Conservation (phyloP, 805 yeast genomes). For the Pichia heedii region DNA sequence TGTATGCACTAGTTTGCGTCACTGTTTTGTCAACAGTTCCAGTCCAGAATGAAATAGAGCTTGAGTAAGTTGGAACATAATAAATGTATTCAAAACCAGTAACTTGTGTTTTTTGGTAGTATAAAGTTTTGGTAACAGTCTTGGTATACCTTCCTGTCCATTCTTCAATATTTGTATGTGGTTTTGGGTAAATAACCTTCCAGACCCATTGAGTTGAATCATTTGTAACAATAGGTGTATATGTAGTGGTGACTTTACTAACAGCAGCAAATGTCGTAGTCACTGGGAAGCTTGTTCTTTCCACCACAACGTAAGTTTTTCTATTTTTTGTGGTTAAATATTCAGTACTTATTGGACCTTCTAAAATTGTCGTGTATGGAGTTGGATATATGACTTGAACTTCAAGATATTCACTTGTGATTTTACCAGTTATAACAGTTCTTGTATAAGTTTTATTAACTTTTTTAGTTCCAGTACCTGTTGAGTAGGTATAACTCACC, state of each 20-base stretch:
- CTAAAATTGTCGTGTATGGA: not conserved
- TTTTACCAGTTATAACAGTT: not conserved
- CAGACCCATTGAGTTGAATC: not conserved
- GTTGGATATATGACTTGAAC: not conserved
- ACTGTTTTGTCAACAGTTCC: not conserved
- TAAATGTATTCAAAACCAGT: not conserved
- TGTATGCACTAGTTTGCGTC: not conserved
- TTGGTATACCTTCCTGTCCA: not conserved
- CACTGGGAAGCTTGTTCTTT: not conserved
- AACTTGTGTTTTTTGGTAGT: not conserved
- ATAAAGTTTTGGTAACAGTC: not conserved
- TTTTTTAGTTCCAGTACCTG: not conserved
- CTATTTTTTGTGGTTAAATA: not conserved
- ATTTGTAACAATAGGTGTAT: not conserved
- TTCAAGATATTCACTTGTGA: not conserved
- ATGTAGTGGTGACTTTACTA: not conserved
- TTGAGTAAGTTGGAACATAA: conserved; percentile 2
- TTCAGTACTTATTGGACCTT: not conserved
- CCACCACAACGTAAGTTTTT: not conserved
- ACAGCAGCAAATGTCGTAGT: not conserved
- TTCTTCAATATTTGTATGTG: not conserved
- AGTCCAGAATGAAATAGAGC: conserved; percentile 3
- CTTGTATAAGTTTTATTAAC: not conserved
- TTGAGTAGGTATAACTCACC: not conserved
- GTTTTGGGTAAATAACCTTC: conserved; percentile 1